A percentile compares a stretch with the other conserved stretches of the same genome.
These are phyloP conservation scores for Metrosideros polymorpha DNA, from an alignment of 441 rosid genomes.

Conservation along the genomic window DNA sequence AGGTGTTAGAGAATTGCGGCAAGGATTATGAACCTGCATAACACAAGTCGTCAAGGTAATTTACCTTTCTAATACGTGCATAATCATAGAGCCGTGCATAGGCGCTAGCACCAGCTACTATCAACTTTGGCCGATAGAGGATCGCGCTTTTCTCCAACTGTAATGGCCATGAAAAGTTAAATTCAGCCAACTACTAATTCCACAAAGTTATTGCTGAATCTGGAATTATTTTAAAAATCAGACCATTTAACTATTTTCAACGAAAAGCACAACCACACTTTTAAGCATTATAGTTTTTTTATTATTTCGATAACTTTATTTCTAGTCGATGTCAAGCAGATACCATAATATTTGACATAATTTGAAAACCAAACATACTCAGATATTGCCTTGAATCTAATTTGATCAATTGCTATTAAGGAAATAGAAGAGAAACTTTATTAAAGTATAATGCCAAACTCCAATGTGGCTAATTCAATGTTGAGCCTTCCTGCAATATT, in stretches of 20 bases:
- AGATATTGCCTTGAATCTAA: not conserved
- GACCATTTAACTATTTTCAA: not conserved
- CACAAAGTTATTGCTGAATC: not conserved
- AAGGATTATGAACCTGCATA: not conserved
- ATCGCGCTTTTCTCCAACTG: constrained; percentile 83
- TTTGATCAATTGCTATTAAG: not conserved
- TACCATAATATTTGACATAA: not conserved
- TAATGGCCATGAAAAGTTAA: constrained; percentile 2
- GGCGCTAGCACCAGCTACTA: constrained; percentile 98
- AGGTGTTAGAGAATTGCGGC: not conserved
- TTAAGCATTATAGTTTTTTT: not conserved
- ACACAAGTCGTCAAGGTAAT: not conserved
- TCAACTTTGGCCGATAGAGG: constrained; percentile 91
- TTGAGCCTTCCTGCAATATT: not conserved
- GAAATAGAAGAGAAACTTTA: not conserved
- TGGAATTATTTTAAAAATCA: not conserved
- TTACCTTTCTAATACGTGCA: constrained; percentile 85
- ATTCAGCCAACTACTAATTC: not conserved
- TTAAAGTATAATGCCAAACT: not conserved
- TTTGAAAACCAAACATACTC: not conserved
- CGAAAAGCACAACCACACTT: not conserved
- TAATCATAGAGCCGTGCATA: constrained; percentile 95
- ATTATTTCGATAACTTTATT: not conserved
- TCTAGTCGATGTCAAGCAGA: not conserved
- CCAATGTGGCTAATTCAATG: not conserved